Conservation (phyloP, 352 stramenopile species). For the Globisporangium lucens region DNA sequence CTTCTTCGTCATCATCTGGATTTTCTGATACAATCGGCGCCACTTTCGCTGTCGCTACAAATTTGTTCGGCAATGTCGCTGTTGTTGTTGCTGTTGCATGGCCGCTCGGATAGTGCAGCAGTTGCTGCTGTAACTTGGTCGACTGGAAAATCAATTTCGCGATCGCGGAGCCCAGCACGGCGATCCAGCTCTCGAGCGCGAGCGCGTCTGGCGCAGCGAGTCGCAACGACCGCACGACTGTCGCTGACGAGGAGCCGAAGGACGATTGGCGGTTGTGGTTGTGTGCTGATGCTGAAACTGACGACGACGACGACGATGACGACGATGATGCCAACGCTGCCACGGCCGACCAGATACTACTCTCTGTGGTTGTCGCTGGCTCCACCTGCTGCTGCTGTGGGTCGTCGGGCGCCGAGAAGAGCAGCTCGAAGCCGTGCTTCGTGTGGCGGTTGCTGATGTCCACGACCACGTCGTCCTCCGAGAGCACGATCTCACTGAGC, state of each 20-base stretch:
- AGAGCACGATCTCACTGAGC: constrained; percentile 45
- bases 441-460: constrained; percentile 45
- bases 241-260: not conserved
- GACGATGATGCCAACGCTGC: not conserved
- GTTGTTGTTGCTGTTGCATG: constrained; percentile 3
- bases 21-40: constrained; percentile 14
- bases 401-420: constrained; percentile 22
- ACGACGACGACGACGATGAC: not conserved
- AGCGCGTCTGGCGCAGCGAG: constrained; percentile 32
- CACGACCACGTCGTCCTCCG: constrained; percentile 48
- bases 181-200: constrained; percentile 46
- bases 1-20: not conserved
- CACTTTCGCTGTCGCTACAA: constrained; percentile 6
- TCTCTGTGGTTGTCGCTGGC: constrained; percentile 9
- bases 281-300: constrained; percentile 1
- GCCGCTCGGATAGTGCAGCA: not conserved
- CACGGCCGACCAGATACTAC: constrained; percentile 11
- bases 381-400: not conserved
- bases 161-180: constrained; percentile 45
- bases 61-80: not conserved
- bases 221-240: constrained; percentile 27
- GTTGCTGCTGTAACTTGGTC: constrained; percentile 10
- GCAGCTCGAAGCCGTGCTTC: constrained; percentile 56
- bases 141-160: constrained; percentile 35
- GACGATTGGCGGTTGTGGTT: not conserved